phyloP scores from a whole-genome alignment of 148 eudicot genomes.

The Selenicereus undatus region DNA sequence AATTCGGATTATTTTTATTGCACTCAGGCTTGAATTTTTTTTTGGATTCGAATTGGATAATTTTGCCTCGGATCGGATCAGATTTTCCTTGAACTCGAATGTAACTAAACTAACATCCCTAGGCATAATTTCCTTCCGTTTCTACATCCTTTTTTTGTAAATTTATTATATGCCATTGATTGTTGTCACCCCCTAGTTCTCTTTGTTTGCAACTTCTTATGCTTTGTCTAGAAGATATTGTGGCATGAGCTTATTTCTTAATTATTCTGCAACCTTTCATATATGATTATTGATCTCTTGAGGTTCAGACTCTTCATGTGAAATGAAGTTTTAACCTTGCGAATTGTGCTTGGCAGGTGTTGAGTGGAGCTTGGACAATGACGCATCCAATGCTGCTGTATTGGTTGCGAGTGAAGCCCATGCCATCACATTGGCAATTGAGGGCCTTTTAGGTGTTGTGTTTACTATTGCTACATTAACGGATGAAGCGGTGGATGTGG shows the following conservation, averaged over 20 bases:
- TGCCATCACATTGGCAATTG: conserved; percentile 93
- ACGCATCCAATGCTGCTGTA: conserved; percentile 96
- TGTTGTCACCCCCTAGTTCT: background rate
- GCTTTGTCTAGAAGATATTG: background rate
- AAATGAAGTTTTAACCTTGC: conserved; percentile 13
- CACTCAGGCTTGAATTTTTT: too few relatives aligned
- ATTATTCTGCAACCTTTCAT: background rate
- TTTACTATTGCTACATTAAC: conserved; percentile 97
- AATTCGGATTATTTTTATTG: too few relatives aligned
- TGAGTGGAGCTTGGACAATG: conserved; percentile 97
- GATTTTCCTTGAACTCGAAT: too few relatives aligned
- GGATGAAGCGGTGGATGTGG: conserved; percentile 94
- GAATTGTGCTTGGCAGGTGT: conserved; percentile 48
- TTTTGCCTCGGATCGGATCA: too few relatives aligned
- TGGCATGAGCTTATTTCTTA: background rate
- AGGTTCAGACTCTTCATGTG: background rate
- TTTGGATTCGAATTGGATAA: too few relatives aligned
- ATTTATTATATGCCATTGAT: background rate
- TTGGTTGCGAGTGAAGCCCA: conserved; percentile 99
- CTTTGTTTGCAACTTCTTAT: background rate
- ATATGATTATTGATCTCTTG: background rate
- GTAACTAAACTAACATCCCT: too few relatives aligned
- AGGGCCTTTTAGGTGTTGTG: conserved; percentile 94
- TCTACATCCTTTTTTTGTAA: background rate
- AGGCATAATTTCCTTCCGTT: too few relatives aligned